These are phyloP conservation scores for Prunus dulcis DNA, from an alignment of 306 rosid species.

Conservation along the genomic window DNA sequence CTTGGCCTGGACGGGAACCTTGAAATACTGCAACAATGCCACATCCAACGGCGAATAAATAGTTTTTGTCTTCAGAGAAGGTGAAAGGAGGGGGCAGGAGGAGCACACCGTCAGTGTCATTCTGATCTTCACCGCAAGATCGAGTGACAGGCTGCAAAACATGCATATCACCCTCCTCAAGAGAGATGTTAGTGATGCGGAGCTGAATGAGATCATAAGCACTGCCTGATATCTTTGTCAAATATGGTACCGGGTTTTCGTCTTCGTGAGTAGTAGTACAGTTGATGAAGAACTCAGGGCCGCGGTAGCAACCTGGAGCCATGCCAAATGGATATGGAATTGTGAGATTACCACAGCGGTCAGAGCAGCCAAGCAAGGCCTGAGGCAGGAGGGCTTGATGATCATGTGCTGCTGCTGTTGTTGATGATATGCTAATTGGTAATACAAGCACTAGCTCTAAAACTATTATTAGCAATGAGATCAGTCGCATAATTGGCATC, in stretches of 20 bases:
- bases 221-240: no score
- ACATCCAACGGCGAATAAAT: background rate
- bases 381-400: background rate
- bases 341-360: background rate
- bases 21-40: background rate
- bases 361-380: background rate
- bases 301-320: background rate
- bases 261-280: background rate
- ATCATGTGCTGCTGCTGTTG: background rate
- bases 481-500: background rate
- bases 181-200: background rate
- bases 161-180: background rate
- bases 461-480: background rate
- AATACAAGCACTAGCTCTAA: background rate
- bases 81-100: slow-evolving; percentile 3
- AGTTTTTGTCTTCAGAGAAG: background rate
- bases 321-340: slow-evolving; percentile 6
- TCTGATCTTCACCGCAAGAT: background rate
- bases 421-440: background rate
- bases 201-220: background rate
- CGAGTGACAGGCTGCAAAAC: background rate
- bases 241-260: no score
- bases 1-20: background rate
- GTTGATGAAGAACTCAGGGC: background rate
- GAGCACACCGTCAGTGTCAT: background rate